Evolutionary conservation across 768 basidiomycete genomes (phyloP).

Genomic region (Hericium coralloides): DNA sequence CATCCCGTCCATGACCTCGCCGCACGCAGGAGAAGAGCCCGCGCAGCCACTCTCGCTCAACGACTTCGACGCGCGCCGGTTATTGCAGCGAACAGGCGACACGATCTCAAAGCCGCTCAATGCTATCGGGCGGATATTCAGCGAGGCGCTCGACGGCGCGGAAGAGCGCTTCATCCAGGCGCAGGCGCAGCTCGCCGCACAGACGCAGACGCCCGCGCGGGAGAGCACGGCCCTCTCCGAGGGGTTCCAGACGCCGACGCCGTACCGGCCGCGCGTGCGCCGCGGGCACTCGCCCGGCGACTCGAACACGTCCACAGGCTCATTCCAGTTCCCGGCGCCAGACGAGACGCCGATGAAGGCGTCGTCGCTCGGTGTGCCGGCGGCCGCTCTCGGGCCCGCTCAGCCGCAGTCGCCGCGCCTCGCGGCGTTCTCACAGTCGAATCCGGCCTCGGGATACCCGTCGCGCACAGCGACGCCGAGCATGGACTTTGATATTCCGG

Average conservation of each 20-base stretch:
- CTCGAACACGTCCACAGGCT: conserved; percentile 12
- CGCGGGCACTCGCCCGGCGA: conserved; percentile 34
- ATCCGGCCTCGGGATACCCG: neutral
- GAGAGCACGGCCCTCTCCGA: neutral
- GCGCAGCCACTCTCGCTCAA: conserved; percentile 70
- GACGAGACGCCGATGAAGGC: conserved; percentile 47
- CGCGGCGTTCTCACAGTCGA: neutral
- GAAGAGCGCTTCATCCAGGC: conserved; percentile 30
- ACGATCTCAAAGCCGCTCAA: conserved; percentile 86
- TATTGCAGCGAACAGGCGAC: conserved; percentile 87
- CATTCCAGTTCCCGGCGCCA: conserved; percentile 19
- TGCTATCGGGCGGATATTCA: conserved; percentile 83
- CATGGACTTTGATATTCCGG: conserved; percentile 47
- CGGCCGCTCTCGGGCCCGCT: conserved; percentile 5
- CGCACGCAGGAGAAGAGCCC: conserved; percentile 82
- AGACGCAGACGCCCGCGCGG: neutral
- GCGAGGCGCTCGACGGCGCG: conserved; percentile 67
- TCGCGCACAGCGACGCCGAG: conserved; percentile 15
- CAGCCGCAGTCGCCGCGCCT: neutral
- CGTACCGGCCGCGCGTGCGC: conserved; percentile 68
- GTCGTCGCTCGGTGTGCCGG: neutral
- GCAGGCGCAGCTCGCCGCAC: conserved; percentile 4
- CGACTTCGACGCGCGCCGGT: conserved; percentile 62
- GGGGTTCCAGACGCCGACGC: conserved; percentile 37
- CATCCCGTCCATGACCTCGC: conserved; percentile 12